Conservation (phyloP, 768 basidiomycete genomes). For the Agrocybe praecox region DNA sequence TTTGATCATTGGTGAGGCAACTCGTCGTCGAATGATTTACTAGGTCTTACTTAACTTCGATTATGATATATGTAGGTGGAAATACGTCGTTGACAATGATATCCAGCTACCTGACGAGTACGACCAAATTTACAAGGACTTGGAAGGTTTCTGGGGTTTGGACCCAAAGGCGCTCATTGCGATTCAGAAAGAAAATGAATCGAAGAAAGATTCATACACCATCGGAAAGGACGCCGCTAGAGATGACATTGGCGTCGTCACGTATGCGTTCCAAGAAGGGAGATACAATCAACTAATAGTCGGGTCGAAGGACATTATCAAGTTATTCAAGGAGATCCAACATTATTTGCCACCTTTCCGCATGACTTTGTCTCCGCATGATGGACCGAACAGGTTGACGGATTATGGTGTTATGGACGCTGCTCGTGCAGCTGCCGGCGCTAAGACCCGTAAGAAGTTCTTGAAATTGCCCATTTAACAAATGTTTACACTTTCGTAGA, state of each 20-base stretch:
- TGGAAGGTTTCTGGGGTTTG: constrained; percentile 84
- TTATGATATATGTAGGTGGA: constrained; percentile 36
- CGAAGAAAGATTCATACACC: constrained; percentile 41
- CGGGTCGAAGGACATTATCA: constrained; percentile 30
- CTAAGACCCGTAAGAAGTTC: constrained; percentile 25
- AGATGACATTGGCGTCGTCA: constrained; percentile 28
- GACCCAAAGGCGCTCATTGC: constrained; percentile 40
- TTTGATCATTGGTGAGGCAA: constrained; percentile 81
- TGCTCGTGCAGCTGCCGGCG: constrained; percentile 27
- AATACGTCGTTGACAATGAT: constrained; percentile 63
- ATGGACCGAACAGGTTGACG: constrained; percentile 40
- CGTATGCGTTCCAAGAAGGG: constrained; percentile 37
- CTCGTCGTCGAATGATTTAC: not conserved
- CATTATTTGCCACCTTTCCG: constrained; percentile 46
- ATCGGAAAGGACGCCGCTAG: constrained; percentile 35
- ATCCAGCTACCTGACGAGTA: constrained; percentile 89
- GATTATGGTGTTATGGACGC: constrained; percentile 34
- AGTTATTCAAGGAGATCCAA: constrained; percentile 40
- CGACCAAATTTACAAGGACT: constrained; percentile 69
- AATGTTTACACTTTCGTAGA: constrained; percentile 15
- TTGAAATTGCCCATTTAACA: not conserved
- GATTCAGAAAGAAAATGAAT: constrained; percentile 38
- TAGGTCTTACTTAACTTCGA: not conserved
- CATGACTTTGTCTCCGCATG: constrained; percentile 47
- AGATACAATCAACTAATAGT: constrained; percentile 36